These are phyloP conservation scores for Kwoniella sp. DNA, from an alignment of 768 basidiomycete genomes.

Conservation along the genomic window DNA sequence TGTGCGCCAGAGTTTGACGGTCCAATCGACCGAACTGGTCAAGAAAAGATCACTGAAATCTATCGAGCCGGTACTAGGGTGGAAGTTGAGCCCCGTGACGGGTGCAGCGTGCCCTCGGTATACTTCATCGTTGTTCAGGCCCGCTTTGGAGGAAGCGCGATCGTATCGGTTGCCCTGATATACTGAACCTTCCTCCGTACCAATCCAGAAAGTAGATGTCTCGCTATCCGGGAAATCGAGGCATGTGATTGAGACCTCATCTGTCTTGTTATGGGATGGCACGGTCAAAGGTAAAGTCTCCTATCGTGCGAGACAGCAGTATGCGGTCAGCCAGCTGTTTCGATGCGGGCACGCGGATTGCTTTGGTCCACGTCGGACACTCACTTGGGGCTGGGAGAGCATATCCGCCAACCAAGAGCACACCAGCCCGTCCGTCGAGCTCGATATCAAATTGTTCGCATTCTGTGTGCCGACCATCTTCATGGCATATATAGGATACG, in stretches of 20 bases:
- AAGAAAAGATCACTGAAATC: conserved; percentile 96
- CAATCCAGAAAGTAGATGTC: conserved; percentile 95
- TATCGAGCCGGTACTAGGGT: conserved; percentile 84
- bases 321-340: background rate
- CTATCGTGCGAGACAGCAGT: conserved; percentile 57
- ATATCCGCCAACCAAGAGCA: conserved; percentile 99
- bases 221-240: conserved; percentile 95
- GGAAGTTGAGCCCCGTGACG: conserved; percentile 91
- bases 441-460: conserved; percentile 94
- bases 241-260: conserved; percentile 90
- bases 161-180: conserved; percentile 97
- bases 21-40: conserved; percentile 94
- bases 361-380: conserved; percentile 11
- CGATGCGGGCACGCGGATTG: too few species aligned
- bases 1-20: conserved; percentile 92
- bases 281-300: conserved; percentile 91
- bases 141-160: conserved; percentile 93
- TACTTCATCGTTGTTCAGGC: conserved; percentile 86
- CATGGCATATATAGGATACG: conserved; percentile 98
- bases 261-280: conserved; percentile 91
- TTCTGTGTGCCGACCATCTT: conserved; percentile 98
- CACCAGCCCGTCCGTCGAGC: conserved; percentile 94
- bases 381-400: conserved; percentile 94
- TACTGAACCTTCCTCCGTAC: conserved; percentile 95
- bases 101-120: conserved; percentile 93